Conservation (phyloP, 139 green algal species). For the Chlamydomonas schloesseri region DNA sequence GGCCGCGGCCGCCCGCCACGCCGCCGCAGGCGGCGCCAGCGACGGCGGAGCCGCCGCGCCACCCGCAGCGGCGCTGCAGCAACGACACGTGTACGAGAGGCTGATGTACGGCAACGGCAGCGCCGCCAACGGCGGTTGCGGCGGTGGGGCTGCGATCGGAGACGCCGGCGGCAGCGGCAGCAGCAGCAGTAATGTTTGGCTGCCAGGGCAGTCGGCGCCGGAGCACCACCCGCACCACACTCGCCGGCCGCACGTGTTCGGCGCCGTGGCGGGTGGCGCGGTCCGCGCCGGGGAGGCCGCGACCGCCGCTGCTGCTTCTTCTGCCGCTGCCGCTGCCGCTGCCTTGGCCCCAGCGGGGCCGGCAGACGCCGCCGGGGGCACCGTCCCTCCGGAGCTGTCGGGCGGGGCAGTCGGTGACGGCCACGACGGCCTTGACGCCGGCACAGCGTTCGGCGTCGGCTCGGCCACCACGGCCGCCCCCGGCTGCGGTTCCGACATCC, state of each 20-base stretch:
- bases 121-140: background rate
- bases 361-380: background rate
- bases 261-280: too few relatives aligned
- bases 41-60: too few relatives aligned
- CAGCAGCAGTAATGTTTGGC: too few relatives aligned
- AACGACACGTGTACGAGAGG: background rate
- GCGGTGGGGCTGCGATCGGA: background rate
- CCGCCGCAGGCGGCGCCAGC: too few relatives aligned
- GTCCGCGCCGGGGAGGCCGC: too few relatives aligned
- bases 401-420: too few relatives aligned
- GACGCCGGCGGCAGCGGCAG: too few relatives aligned
- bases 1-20: background rate
- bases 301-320: background rate
- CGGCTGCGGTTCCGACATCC: slow-evolving; percentile 15
- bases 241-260: too few relatives aligned
- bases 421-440: background rate
- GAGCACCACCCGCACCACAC: too few relatives aligned
- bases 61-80: background rate
- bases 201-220: background rate
- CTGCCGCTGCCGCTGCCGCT: too few relatives aligned
- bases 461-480: background rate
- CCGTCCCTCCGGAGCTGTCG: too few relatives aligned
- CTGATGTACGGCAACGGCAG: slow-evolving; percentile 6
- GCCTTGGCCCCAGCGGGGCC: background rate
- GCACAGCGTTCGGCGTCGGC: background rate